Base-by-base conservation (phyloP, 1,284 basidiomycete species). In the Ustilago xerochloae region DNA sequence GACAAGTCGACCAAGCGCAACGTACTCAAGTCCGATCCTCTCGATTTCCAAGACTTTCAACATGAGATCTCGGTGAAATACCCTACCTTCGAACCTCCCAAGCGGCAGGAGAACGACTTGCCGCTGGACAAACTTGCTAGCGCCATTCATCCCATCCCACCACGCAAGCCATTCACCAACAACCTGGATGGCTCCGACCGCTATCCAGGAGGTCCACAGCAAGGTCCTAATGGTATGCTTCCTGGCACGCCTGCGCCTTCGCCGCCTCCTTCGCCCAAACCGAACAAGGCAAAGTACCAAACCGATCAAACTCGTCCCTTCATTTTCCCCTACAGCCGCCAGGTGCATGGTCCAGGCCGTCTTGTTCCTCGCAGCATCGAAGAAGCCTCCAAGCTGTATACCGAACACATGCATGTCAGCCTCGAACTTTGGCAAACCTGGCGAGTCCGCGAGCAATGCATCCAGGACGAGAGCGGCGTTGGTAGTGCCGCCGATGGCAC, bases 211-310 rank as follows among this genome's bases (percentile, higher is more conserved):
- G 0, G 92, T 91, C 90, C 47, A 88, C 90, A 10, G 28, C 75
- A 79, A 20, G 70, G 56, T 1, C 59, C 49, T 22, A 54, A 67
- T 41, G 69, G 68, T 49, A 63, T 71, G 57, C 47, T 64, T 4
- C 73, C 78, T 0, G 80, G 74, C n/a, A 83, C 81, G 20, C 94
- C 93, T 1, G 93, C 93, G 24, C 94, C 95, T 3, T 90, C 93
- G 0, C 95, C 95, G 0, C 91, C 93, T 1, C 91, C 92, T 0
- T 90, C 91, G 18, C 87, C 87, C 13, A 97, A 96, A 82, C 93
- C 93, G 8, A 98, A 98, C 87, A 98, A 98, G 85, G 94, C 96
- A 82, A 95, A 97, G 83, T 99, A 94, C 85, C 97, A 99, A 85
- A 99, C 97, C 0, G 97, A 99, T 84, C 97, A 97, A 82, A 90